Percentiles rank a stretch among this genome's conserved stretches.
Evolutionary conservation across 1,284 basidiomycete genomes (phyloP).

Genomic region (Microbotryum lychnidis-dioicae): DNA sequence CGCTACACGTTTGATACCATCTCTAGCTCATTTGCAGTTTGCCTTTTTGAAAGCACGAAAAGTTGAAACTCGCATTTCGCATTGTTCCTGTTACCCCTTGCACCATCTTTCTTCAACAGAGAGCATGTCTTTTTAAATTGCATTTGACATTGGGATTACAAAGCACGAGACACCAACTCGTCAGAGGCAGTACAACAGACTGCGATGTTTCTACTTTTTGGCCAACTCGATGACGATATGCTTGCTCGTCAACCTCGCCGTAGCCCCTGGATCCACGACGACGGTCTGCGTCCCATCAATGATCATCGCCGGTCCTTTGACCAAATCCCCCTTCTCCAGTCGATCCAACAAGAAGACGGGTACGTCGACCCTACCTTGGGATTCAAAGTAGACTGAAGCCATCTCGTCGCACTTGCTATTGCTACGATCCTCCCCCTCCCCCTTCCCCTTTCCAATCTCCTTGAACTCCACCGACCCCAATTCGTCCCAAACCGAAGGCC

Average conservation of each 20-base stretch:
- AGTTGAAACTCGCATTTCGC: too few relatives aligned
- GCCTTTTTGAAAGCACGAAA: too few relatives aligned
- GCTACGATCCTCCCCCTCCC: background rate
- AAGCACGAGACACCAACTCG: too few relatives aligned
- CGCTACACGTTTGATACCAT: too few relatives aligned
- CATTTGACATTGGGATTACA: too few relatives aligned
- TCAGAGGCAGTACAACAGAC: too few relatives aligned
- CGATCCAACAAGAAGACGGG: slow-evolving; percentile 15
- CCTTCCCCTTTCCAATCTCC: too few relatives aligned
- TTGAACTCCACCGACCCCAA: too few relatives aligned
- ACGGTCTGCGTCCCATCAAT: slow-evolving; percentile 91
- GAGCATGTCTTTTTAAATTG: too few relatives aligned
- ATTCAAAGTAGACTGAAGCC: slow-evolving; percentile 15
- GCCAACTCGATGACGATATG: slow-evolving; percentile 10
- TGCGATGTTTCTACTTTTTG: background rate
- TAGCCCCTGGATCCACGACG: slow-evolving; percentile 63
- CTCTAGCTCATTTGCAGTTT: too few relatives aligned
- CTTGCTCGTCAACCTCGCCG: slow-evolving; percentile 40
- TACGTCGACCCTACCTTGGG: slow-evolving; percentile 5
- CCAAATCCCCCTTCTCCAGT: slow-evolving; percentile 58
- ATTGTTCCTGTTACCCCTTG: too few relatives aligned
- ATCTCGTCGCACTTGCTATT: background rate
- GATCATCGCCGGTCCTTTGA: slow-evolving; percentile 77
- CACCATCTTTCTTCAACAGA: too few relatives aligned
- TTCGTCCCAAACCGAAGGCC: slow-evolving; percentile 52